Base-by-base conservation (phyloP, 139 green algal genomes). In the Asterochloris sp. region DNA sequence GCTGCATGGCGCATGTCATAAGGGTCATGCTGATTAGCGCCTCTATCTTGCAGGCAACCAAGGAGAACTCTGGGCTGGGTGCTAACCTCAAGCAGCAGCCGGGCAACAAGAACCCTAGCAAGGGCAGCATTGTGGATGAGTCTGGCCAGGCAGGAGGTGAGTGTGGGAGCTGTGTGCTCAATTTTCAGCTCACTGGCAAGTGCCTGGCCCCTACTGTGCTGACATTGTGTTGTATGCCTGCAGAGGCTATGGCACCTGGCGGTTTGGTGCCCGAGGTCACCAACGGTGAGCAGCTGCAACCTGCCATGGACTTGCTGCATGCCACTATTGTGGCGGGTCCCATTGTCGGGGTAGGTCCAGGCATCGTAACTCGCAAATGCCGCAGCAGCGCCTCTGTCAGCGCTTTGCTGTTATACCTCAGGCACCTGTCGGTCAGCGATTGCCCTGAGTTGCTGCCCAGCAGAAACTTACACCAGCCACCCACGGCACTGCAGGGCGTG, bases 221-320 rank as follows among this genome's bases (percentile, higher is more conserved):
- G 28, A 63, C 28, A 13, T 24, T 75, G 64, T 73, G 66, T 64
- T 14, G 19, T 62, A 10, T 24, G n/a, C 17, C 26, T 64, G 81
- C 81, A 76, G 81, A 84, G 73, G 76, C 74, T 14, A 84, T 84
- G 81, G 73, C 69, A 10, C 73, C 73, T 38, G 81, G 63, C 16
- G 81, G 81, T 13, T 60, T 84, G 28, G 74, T 78, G 6, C 81
- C 81, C 12, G 81, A 84, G 63, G 75, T 80, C 62, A 80, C 67
- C 64, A 84, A 84, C 28, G 81, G 73, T 54, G 38, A 54, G 38
- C 6, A 54, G 6, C 6, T 54, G 38, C 38, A 54, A 54, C 6
- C 38, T 54, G 38, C 38, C 38, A 54, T 54, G 38, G 38, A 54
- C 38, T 54, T 54, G 4, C 38, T 54, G 38, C 38, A 54, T 54